A percentile compares a stretch with the other conserved stretches of the same genome.
Conservation (phyloP, 1,284 basidiomycete genomes). For the Leccinum solheimii region DNA sequence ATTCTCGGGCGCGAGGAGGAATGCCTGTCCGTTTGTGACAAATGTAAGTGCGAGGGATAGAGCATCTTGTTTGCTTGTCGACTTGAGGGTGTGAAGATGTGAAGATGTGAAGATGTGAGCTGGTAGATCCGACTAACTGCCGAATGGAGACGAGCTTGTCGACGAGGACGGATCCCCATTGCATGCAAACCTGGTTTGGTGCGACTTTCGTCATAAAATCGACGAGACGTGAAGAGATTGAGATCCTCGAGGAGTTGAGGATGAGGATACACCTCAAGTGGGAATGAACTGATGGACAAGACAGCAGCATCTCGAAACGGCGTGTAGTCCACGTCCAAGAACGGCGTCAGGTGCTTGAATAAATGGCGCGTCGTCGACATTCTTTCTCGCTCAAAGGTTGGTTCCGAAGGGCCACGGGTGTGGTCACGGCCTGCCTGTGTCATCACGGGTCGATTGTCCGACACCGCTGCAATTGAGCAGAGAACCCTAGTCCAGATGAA, state of each 20-base stretch:
- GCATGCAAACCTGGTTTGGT: conserved; percentile 62
- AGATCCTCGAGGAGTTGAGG: conserved; percentile 84
- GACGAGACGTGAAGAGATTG: conserved; percentile 74
- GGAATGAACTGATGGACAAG: conserved; percentile 85
- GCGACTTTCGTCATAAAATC: conserved; percentile 78
- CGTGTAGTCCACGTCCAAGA: conserved; percentile 84
- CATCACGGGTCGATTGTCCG: conserved; percentile 58
- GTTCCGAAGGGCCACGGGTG: conserved; percentile 69
- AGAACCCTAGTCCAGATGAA: conserved; percentile 82
- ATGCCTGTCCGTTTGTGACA: conserved; percentile 78
- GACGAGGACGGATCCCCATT: conserved; percentile 58
- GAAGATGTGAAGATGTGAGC: conserved; percentile 65
- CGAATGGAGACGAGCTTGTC: conserved; percentile 83
- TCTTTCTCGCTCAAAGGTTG: conserved; percentile 71
- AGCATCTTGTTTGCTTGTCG: conserved; percentile 69
- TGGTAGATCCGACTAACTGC: conserved; percentile 90
- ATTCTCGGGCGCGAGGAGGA: conserved; percentile 71
- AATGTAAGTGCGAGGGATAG: conserved; percentile 84
- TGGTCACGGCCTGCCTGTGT: conserved; percentile 66
- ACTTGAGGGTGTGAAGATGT: conserved; percentile 74
- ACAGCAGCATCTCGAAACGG: conserved; percentile 86
- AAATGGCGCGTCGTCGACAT: conserved; percentile 78
- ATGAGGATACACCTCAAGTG: conserved; percentile 60
- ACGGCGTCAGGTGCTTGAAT: conserved; percentile 84
- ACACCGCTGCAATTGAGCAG: conserved; percentile 74